Evolutionary conservation across 306 rosid species (phyloP).

Genomic region (Trifolium fragiferum): DNA sequence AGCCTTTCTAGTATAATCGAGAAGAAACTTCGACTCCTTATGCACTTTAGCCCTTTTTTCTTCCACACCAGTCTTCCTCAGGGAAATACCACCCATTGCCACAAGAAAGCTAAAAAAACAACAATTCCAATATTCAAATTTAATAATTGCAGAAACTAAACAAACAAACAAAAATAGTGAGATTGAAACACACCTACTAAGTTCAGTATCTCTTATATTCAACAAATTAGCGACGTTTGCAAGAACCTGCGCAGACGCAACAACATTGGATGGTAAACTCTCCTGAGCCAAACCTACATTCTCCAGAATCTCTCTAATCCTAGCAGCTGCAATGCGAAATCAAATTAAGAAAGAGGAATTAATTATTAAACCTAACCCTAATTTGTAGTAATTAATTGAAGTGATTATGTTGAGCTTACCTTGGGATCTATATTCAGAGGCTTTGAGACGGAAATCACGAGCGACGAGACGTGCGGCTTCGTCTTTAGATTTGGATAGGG

Average conservation of each 20-base stretch:
- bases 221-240: constrained; percentile 88
- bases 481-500: constrained; percentile 81
- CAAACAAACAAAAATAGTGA: background rate
- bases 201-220: constrained; percentile 95
- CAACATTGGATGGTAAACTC: constrained; percentile 80
- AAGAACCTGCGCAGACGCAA: constrained; percentile 79
- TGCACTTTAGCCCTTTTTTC: constrained; percentile 86
- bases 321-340: constrained; percentile 64
- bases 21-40: constrained; percentile 81
- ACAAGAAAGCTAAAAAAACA: constrained; percentile 70
- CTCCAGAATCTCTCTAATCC: constrained; percentile 89
- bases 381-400: too few relatives aligned
- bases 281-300: constrained; percentile 89
- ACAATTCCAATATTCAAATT: constrained; percentile 39
- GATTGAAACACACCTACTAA: constrained; percentile 70
- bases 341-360: background rate
- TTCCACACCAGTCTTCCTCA: constrained; percentile 90
- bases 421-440: constrained; percentile 90
- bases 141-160: constrained; percentile 1
- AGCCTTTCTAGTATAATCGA: constrained; percentile 93
- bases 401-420: constrained; percentile 31
- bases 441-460: constrained; percentile 83
- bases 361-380: background rate
- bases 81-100: constrained; percentile 90
- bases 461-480: constrained; percentile 86